Conservation (phyloP, 306 rosid genomes). For the Rosa chinensis region DNA sequence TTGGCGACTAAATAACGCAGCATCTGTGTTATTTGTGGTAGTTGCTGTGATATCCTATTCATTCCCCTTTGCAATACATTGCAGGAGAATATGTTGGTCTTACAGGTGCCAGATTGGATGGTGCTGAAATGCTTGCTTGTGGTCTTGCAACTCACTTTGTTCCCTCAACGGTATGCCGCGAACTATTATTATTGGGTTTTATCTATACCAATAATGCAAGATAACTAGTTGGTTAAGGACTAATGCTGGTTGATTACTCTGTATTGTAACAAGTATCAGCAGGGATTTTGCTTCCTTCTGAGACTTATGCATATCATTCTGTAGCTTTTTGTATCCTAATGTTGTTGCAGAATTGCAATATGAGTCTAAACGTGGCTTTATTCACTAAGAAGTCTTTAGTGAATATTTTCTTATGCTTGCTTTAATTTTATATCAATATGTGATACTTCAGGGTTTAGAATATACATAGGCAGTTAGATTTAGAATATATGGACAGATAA, state of each 20-base stretch:
- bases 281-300: not conserved
- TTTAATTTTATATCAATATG: not conserved
- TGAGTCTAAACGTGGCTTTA: not conserved
- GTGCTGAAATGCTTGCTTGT: constrained; percentile 93
- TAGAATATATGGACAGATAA: not conserved
- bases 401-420: not conserved
- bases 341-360: not conserved
- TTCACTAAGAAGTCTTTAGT: not conserved
- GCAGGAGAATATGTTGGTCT: constrained; percentile 98
- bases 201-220: not conserved
- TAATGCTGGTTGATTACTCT: not conserved
- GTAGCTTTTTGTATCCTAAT: not conserved
- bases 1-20: not conserved
- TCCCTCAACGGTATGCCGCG: constrained; percentile 56
- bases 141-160: constrained; percentile 98
- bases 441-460: not conserved
- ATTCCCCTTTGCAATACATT: constrained; percentile 29
- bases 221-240: not conserved
- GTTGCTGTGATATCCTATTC: constrained; percentile 10
- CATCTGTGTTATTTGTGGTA: not conserved
- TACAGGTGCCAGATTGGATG: constrained; percentile 87
- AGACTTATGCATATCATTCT: not conserved
- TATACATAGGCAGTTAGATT: not conserved
- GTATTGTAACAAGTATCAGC: not conserved
- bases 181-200: not conserved